Percentiles rank a stretch among this genome's conserved stretches.
Conservation (phyloP, 345 rosid genomes). For the Stellera chamaejasme region DNA sequence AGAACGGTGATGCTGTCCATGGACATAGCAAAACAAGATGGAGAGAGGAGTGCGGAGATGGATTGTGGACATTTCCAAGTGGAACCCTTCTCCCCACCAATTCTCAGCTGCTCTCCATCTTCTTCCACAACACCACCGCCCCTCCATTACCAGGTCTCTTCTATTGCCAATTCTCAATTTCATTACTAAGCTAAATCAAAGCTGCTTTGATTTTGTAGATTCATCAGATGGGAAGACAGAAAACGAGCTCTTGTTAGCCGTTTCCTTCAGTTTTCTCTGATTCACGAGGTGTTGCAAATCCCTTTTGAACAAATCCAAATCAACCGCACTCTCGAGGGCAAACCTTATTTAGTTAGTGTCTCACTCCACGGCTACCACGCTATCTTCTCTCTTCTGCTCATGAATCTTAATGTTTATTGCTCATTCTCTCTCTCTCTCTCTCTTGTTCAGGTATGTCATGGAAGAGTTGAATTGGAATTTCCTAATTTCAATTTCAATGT, state of each 20-base stretch:
- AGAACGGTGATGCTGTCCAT: too few relatives aligned
- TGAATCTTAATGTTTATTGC: background rate
- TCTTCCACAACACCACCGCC: conserved; percentile 38
- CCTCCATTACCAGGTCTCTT: conserved; percentile 42
- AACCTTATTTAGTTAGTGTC: conserved; percentile 51
- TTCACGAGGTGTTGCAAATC: conserved; percentile 32
- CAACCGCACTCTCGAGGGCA: conserved; percentile 49
- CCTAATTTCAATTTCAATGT: conserved; percentile 68
- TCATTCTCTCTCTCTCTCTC: background rate
- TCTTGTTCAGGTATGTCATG: conserved; percentile 31
- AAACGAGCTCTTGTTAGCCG: conserved; percentile 56
- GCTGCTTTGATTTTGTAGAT: conserved; percentile 22
- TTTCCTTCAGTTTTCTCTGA: conserved; percentile 51
- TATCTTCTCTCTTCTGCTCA: background rate
- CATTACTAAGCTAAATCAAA: too few relatives aligned
- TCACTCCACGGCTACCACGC: background rate
- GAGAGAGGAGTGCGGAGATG: conserved; percentile 51
- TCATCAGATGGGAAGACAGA: conserved; percentile 43
- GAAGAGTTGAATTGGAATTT: conserved; percentile 15
- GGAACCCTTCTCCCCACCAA: conserved; percentile 44
- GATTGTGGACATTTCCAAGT: conserved; percentile 46
- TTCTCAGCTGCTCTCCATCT: conserved; percentile 38
- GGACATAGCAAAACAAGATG: conserved; percentile 17
- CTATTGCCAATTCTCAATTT: background rate
- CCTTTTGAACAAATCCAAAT: conserved; percentile 35